Evolutionary conservation across 1,284 basidiomycete species (phyloP), one percentile per base, ranked within the genome.

Genomic region (Apiotrichum sp.): DNA sequence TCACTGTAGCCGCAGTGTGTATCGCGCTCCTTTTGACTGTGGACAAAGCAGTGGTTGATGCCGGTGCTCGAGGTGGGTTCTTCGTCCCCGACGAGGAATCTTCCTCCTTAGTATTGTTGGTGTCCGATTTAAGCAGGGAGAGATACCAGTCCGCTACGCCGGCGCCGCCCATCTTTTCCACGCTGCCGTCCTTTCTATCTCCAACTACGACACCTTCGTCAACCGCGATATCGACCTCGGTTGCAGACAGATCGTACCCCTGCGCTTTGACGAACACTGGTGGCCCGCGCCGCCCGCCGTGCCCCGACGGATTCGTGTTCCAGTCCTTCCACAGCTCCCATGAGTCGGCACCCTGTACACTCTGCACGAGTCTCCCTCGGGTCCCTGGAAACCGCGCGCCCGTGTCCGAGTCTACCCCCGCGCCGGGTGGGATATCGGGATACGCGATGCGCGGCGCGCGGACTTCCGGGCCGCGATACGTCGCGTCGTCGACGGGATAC

Each of bases 61-160:
- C n/a, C n/a, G n/a, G n/a, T n/a, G n/a, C n/a, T n/a, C n/a, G n/a
- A n/a, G n/a, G n/a, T n/a, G n/a, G n/a, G n/a, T n/a, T n/a, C n/a
- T n/a, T n/a, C n/a, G n/a, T n/a, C n/a, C n/a, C n/a, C n/a, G n/a
- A n/a, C n/a, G n/a, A n/a, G n/a, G n/a, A n/a, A n/a, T n/a, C n/a
- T n/a, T n/a, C n/a, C n/a, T n/a, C n/a, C n/a, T n/a, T n/a, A n/a
- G n/a, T n/a, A n/a, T n/a, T n/a, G n/a, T n/a, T n/a, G n/a, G n/a
- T n/a, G n/a, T n/a, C n/a, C n/a, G 14, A 42, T n/a, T n/a, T n/a
- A 10, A 42, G 51, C 47, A 73, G 54, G 9, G 61, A 47, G 43
- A 53, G 46, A 56, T 73, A 75, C 73, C 73, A 75, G 29, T 65
- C 64, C 10, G 62, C 62, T 3, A 73, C 58, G 13, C 57, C 56